phyloP scores from a whole-genome alignment of 2,329 filamentous ascomycete genomes.

The Sordariomycetes sp. region DNA sequence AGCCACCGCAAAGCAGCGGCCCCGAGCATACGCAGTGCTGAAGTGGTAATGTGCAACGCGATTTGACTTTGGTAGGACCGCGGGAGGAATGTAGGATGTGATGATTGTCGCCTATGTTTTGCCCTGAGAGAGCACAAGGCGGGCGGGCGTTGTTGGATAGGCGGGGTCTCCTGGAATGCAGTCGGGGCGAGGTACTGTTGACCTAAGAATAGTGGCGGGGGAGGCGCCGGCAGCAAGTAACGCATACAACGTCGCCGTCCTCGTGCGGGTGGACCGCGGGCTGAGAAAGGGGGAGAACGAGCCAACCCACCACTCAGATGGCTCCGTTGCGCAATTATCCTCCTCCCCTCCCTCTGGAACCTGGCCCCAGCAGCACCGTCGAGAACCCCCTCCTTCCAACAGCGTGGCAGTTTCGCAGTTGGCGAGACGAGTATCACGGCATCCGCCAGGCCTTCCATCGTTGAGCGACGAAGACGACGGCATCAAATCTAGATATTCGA shows the following conservation, averaged over 20 bases:
- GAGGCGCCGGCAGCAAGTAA: no score
- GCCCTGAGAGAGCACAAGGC: no score
- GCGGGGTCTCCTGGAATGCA: no score
- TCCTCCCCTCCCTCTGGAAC: background rate
- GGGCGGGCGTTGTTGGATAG: no score
- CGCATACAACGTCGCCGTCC: background rate
- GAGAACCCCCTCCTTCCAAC: slow-evolving; percentile 1
- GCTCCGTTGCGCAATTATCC: slow-evolving; percentile 1
- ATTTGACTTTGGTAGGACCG: background rate
- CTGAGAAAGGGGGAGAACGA: background rate
- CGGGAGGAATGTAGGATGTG: background rate
- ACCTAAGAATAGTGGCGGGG: no score
- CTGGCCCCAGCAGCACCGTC: background rate
- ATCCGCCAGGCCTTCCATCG: background rate
- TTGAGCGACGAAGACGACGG: background rate
- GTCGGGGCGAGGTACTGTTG: no score
- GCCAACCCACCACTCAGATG: slow-evolving; percentile 2
- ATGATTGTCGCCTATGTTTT: background rate
- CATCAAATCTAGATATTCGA: background rate
- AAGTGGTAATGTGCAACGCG: background rate
- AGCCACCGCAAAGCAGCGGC: background rate
- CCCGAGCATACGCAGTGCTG: background rate
- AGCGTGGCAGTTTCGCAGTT: background rate
- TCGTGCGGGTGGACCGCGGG: background rate
- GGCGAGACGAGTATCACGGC: background rate